These are phyloP conservation scores for Pseudozyma sp. DNA, from an alignment of 1,284 basidiomycete genomes.

Conservation along the genomic window DNA sequence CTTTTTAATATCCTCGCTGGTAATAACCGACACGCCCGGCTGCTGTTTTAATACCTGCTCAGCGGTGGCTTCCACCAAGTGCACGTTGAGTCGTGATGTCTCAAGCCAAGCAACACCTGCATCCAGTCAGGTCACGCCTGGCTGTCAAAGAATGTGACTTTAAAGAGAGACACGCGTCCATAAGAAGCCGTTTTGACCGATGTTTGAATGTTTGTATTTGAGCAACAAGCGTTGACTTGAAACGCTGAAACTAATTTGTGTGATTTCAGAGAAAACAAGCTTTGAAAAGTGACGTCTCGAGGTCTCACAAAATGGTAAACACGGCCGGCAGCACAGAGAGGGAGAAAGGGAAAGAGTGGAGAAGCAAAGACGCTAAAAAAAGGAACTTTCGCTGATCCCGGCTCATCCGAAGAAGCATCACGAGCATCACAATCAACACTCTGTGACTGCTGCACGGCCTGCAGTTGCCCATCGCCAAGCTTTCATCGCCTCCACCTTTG, in stretches of 20 bases:
- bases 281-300: slow-evolving; percentile 12
- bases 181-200: not conserved
- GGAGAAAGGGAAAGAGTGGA: slow-evolving; percentile 4
- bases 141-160: slow-evolving; percentile 8
- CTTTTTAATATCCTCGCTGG: too few relatives aligned
- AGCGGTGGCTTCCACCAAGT: too few relatives aligned
- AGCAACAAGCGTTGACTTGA: too few relatives aligned
- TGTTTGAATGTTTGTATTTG: too few relatives aligned
- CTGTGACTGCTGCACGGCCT: slow-evolving; percentile 5
- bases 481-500: not conserved
- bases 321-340: slow-evolving; percentile 17
- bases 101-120: not conserved
- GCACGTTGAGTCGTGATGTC: not conserved
- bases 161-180: slow-evolving; percentile 13
- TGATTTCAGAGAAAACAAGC: not conserved
- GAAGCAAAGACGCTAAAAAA: slow-evolving; percentile 3
- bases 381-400: slow-evolving; percentile 17
- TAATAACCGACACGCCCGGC: too few relatives aligned
- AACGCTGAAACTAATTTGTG: not conserved
- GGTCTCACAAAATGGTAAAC: slow-evolving; percentile 20
- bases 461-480: slow-evolving; percentile 3
- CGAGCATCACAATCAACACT: not conserved
- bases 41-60: too few relatives aligned
- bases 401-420: slow-evolving; percentile 22
- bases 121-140: slow-evolving; percentile 1